Conservation (phyloP, 2,329 filamentous ascomycete genomes). For the Fusarium longipes region DNA sequence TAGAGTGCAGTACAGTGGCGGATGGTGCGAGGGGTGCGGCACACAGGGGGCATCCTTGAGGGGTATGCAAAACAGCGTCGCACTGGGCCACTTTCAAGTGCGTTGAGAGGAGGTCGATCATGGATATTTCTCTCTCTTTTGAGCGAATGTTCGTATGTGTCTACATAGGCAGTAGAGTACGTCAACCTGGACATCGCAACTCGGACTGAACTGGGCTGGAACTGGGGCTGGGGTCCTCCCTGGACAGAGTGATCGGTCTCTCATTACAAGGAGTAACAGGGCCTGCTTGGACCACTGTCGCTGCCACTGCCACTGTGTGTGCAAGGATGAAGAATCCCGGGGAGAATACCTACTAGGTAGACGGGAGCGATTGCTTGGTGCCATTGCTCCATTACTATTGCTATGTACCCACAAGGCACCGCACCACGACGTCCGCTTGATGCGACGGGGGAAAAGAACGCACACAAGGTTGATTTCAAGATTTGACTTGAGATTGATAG, state of each 20-base stretch:
- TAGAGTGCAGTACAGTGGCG: conserved; percentile 32
- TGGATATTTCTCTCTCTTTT: conserved; percentile 34
- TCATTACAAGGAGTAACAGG: conserved; percentile 37
- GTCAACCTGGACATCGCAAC: conserved; percentile 14
- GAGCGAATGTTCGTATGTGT: conserved; percentile 34
- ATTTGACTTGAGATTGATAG: conserved; percentile 21
- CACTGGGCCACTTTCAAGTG: conserved; percentile 44
- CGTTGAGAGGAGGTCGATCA: conserved; percentile 45
- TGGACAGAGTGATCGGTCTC: conserved; percentile 36
- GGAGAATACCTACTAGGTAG: conserved; percentile 13
- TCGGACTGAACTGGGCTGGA: conserved; percentile 7
- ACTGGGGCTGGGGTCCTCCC: conserved; percentile 27
- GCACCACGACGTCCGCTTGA: conserved; percentile 30
- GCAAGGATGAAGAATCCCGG: conserved; percentile 33
- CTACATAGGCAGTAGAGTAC: neutral
- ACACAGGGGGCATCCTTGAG: conserved; percentile 27
- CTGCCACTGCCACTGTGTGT: conserved; percentile 30
- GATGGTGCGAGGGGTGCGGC: conserved; percentile 46
- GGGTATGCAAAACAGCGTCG: conserved; percentile 50
- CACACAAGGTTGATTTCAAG: conserved; percentile 27
- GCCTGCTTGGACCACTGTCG: conserved; percentile 20
- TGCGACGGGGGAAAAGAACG: conserved; percentile 33
- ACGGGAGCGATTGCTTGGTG: conserved; percentile 45
- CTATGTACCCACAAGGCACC: conserved; percentile 33
- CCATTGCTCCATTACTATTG: conserved; percentile 35